phyloP scores from a whole-genome alignment of 2,329 filamentous ascomycete species.

The Aspergillus calidoustus region DNA sequence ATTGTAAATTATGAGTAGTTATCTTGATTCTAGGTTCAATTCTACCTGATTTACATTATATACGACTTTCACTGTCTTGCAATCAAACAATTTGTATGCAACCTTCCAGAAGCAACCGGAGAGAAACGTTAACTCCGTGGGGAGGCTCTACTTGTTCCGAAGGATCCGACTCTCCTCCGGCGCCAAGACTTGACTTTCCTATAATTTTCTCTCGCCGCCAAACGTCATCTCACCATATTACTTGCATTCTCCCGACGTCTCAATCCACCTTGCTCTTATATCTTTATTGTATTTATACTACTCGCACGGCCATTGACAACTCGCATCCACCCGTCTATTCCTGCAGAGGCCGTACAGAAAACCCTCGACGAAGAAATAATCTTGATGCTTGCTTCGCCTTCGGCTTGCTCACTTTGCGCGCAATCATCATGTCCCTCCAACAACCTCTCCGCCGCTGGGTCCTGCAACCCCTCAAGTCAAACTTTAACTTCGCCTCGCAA shows the following conservation, averaged over 20 bases:
- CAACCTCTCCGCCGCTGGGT: conserved; percentile 29
- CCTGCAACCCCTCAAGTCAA: conserved; percentile 13
- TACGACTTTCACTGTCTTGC: not conserved
- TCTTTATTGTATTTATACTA: not conserved
- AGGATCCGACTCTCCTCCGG: conserved; percentile 11
- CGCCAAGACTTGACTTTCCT: conserved; percentile 2
- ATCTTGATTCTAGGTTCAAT: not conserved
- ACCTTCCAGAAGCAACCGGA: not conserved
- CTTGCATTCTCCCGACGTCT: not conserved
- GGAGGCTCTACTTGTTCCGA: conserved; percentile 5
- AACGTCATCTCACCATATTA: conserved; percentile 16
- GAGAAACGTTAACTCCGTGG: conserved; percentile 9
- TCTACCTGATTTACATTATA: not conserved
- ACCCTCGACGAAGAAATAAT: not conserved
- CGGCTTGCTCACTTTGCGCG: no score
- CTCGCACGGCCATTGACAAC: not conserved
- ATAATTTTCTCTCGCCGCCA: conserved; percentile 10
- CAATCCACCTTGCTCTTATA: not conserved
- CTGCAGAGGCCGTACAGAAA: not conserved
- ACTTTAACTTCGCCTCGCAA: not conserved
- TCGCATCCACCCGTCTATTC: not conserved
- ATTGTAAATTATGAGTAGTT: no score
- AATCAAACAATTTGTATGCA: not conserved
- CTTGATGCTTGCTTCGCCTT: no score
- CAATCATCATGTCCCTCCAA: conserved; percentile 19